Conservation (phyloP, 1,284 basidiomycete genomes). For the Cryptococcus sp. region DNA sequence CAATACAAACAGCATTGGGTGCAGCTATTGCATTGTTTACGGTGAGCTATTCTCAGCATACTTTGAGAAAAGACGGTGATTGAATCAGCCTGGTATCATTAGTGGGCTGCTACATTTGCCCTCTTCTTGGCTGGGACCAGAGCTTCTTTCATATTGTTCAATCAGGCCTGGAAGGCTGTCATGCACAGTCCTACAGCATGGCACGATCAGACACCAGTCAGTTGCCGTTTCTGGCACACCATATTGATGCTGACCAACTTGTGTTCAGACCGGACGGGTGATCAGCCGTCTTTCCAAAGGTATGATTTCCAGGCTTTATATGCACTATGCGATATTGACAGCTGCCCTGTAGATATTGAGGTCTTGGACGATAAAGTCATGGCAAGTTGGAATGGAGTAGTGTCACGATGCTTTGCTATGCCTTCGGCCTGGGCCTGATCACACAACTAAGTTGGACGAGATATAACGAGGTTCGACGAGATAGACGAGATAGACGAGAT, state of each 20-base stretch:
- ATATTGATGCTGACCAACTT: background rate
- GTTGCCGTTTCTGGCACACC: background rate
- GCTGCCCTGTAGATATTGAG: constrained; percentile 25
- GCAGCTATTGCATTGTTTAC: constrained; percentile 11
- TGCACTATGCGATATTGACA: background rate
- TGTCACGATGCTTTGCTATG: too few relatives aligned
- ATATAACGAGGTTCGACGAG: too few relatives aligned
- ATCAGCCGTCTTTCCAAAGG: constrained; percentile 62
- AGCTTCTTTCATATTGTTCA: constrained; percentile 31
- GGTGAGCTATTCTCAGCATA: constrained; percentile 10
- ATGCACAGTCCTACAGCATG: constrained; percentile 29
- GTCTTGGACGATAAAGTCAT: constrained; percentile 31
- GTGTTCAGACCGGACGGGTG: constrained; percentile 59
- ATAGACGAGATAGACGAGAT: too few relatives aligned
- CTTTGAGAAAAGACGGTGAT: too few relatives aligned
- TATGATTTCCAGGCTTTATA: background rate
- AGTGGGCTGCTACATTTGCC: constrained; percentile 19
- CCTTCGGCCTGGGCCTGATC: too few relatives aligned
- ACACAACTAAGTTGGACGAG: too few relatives aligned
- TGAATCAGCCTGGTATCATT: background rate
- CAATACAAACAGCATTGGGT: constrained; percentile 16
- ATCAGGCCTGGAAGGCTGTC: constrained; percentile 25
- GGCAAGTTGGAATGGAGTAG: constrained; percentile 6
- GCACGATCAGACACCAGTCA: constrained; percentile 34
- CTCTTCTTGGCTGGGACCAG: constrained; percentile 22